phyloP scores from a whole-genome alignment of 2,329 filamentous ascomycete genomes.

The Periglandula ipomoeae region DNA sequence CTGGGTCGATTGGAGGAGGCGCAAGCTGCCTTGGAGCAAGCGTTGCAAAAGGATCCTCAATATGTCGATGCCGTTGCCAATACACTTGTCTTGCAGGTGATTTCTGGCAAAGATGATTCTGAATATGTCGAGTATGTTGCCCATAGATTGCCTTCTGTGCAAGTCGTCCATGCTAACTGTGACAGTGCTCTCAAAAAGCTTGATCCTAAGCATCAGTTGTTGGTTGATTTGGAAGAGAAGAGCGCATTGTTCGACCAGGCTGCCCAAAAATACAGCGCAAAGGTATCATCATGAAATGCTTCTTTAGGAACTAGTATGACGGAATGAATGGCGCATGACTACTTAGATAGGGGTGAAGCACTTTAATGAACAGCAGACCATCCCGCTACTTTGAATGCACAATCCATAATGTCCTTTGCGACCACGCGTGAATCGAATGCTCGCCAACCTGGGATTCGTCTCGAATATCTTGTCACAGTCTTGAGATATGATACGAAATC shows the following conservation, averaged over 20 bases:
- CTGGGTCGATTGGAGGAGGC: slow-evolving; percentile 83
- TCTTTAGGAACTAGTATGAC: slow-evolving; percentile 11
- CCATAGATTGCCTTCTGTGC: too few species aligned
- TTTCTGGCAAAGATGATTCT: slow-evolving; percentile 62
- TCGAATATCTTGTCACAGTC: too few species aligned
- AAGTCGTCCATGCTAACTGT: slow-evolving; percentile 14
- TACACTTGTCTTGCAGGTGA: slow-evolving; percentile 65
- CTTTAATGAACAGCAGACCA: too few species aligned
- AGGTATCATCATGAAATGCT: slow-evolving; percentile 48
- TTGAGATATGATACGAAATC: too few species aligned
- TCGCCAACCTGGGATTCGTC: too few species aligned
- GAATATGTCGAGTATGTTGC: slow-evolving; percentile 55
- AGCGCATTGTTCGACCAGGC: slow-evolving; percentile 79
- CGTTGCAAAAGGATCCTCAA: slow-evolving; percentile 61
- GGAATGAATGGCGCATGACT: slow-evolving; percentile 22
- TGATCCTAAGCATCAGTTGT: slow-evolving; percentile 59
- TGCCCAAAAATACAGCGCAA: slow-evolving; percentile 76
- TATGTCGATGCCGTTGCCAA: slow-evolving; percentile 75
- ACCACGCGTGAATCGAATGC: too few species aligned
- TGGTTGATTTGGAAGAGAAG: slow-evolving; percentile 75
- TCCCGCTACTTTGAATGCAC: too few species aligned
- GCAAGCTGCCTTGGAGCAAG: slow-evolving; percentile 75
- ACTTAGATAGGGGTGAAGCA: too few species aligned
- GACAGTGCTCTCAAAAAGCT: slow-evolving; percentile 45
- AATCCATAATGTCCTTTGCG: too few species aligned